phyloP scores from a whole-genome alignment of 2,329 filamentous ascomycete genomes.

The Hypomyces rosellus region DNA sequence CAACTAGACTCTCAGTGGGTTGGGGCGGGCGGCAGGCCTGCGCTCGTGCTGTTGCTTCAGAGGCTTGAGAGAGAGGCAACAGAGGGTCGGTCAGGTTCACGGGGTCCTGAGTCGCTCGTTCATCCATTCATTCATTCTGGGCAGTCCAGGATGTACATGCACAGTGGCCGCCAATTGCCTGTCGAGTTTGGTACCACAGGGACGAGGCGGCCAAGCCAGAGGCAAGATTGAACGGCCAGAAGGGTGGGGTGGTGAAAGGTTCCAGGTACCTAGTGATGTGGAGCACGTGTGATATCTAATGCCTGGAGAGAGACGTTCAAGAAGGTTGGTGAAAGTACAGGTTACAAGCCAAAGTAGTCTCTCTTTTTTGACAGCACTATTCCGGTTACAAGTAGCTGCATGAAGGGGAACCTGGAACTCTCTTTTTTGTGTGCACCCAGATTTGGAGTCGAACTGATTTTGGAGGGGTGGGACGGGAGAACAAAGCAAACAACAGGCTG shows the following conservation, averaged over 20 bases:
- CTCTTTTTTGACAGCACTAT: no score
- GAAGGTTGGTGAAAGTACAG: constrained; percentile 1
- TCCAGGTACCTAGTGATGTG: constrained; percentile 8
- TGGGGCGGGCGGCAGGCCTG: constrained; percentile 5
- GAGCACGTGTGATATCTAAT: constrained; percentile 1
- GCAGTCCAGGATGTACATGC: no score
- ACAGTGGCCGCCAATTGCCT: constrained; percentile 1
- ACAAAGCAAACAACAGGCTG: no score
- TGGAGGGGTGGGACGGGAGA: no score
- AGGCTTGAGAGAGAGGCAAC: not conserved
- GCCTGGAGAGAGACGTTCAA: not conserved
- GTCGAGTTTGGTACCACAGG: no score
- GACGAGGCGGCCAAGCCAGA: no score
- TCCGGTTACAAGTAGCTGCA: no score
- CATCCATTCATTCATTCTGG: not conserved
- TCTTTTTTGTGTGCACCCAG: no score
- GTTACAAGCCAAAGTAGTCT: not conserved
- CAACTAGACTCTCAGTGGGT: constrained; percentile 4
- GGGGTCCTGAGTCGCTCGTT: constrained; percentile 6
- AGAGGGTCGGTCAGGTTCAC: constrained; percentile 11
- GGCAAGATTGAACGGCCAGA: no score
- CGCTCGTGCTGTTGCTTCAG: not conserved
- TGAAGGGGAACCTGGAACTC: no score
- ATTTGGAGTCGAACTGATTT: no score
- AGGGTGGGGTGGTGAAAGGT: constrained; percentile 8